Percentiles rank a stretch among this genome's conserved stretches.
phyloP scores from a whole-genome alignment of 176 grass and related monocot genomes.

The Raddia guianensis region DNA sequence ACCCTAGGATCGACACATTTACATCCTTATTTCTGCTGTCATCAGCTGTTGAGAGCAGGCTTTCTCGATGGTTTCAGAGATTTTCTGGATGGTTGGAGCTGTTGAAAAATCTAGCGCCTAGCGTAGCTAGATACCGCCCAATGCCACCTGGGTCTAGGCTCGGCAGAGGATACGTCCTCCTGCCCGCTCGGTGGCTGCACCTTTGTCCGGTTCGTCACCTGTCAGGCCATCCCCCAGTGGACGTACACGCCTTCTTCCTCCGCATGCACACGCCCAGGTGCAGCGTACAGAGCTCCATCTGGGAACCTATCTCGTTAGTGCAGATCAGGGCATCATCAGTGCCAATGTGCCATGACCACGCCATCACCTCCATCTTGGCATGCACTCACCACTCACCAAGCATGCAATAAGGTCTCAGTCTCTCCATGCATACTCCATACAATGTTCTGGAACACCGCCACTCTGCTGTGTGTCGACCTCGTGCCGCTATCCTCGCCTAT shows the following conservation, averaged over 20 bases:
- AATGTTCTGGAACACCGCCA: slow-evolving; percentile 16
- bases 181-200: too few species aligned
- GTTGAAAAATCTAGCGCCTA: too few species aligned
- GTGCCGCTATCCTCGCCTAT: neutral
- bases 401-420: too few species aligned
- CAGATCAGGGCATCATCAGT: slow-evolving; percentile 11
- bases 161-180: too few species aligned
- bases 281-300: slow-evolving; percentile 14
- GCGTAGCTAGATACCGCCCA: too few species aligned
- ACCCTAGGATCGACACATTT: too few species aligned
- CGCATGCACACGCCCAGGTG: slow-evolving; percentile 38
- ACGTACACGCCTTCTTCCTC: neutral
- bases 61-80: too few species aligned
- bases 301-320: neutral
- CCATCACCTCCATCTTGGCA: neutral
- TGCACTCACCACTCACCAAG: neutral
- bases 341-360: slow-evolving; percentile 13
- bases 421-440: neutral
- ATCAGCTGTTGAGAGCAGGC: too few species aligned
- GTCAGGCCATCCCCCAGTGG: neutral
- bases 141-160: too few species aligned
- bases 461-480: neutral
- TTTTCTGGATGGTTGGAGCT: too few species aligned
- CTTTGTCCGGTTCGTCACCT: slow-evolving; percentile 24
- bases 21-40: too few species aligned